Base-by-base conservation (phyloP, 768 basidiomycete species). In the Lactarius evosmus region DNA sequence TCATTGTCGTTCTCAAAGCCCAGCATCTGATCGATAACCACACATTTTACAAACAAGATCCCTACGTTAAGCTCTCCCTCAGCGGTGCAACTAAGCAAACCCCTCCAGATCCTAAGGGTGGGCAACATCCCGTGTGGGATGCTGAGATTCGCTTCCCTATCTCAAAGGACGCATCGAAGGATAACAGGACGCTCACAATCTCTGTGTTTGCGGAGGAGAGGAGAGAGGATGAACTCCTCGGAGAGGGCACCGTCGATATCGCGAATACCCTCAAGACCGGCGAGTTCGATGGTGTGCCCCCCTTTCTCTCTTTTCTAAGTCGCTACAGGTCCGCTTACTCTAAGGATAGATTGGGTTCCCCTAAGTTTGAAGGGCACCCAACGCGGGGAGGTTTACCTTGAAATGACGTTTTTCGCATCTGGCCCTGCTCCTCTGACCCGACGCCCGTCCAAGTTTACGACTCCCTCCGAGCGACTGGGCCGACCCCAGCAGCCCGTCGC, bases 41-140 rank as follows among this genome's bases (percentile, higher is more conserved):
- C 68, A 85, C 83, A 7, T 89, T 97, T 72, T 88, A 90, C 74
- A 98, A 97, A 74, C 94, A 96, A 72, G 91, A 95, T 74, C 93
- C 90, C 1, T 96, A 87, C 72, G 87, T 86, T 3, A 82, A 88
- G 67, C 79, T 85, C 7, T 76, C 78, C 2, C 75, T 95, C 62
- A 75, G 78, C 74, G 85, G 85, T 41, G 77, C 77, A 19, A 85
- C 82, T 57, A 85, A 90, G 71, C 82, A 83, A 62, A 94, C 93
- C 0, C 79, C 83, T 58, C 81, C 86, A 63, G 89, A 93, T 70
- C 79, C 85, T 68, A 93, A 88, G 72, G 95, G 95, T 2, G 95
- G 95, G 0, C 95, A 98, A 72, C 89, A 92, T 74, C 95, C 95
- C 2, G 84, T 87, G 63, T 98, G 95, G 93, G 95, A 97, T 72